Base-by-base conservation (phyloP, 1,139 yeast genomes). In the Suhomyces maxii region DNA sequence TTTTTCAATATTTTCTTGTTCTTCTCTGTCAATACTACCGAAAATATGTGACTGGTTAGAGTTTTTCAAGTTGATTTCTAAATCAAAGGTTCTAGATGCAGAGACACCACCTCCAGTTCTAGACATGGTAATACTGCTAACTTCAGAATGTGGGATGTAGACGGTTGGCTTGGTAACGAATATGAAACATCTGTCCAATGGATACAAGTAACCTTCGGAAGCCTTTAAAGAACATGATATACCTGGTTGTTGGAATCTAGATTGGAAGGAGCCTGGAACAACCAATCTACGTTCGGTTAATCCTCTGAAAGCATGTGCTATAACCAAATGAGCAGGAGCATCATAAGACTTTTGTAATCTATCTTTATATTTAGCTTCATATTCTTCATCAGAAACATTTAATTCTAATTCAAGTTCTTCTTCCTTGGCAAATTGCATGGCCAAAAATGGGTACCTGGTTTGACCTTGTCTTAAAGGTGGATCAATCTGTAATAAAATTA, bases 141-240 rank as follows among this genome's bases (percentile, higher is more conserved):
- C 82, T 59, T 93, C 98, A 1, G 86, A 74, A 64, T 83, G 86
- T 45, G 98, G 97, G 53, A 93, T 88, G 65, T 89, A 88, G 38
- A 93, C 82, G 0, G 98, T 90, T 42, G 99, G 97, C 65, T 95
- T 95, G 31, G 97, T 91, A 37, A 93, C 86, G 64, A 93, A 93
- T 55, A 93, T 72, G 63, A 93, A 83, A 48, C 96, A 89, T 67
- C 89, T 87, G 55, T 95, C 99, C 51, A 93, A 77, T 14, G 96
- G 91, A 65, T 88, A 93, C 50, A 93, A 71, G 58, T 89, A 87
- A 35, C 99, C 99, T 70, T 93, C 99, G 44, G 89, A 87, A 0
- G 98, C 99, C 68, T 91, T 93, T 57, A 89, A 80, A 12, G 97
- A 89, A 70, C 99, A 91, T 18, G 90, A 78, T 40, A 93, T 84